Percentiles rank a stretch among this genome's conserved stretches.
Conservation (phyloP, 1,139 yeast species). For the Geotrichum klebahnii region DNA sequence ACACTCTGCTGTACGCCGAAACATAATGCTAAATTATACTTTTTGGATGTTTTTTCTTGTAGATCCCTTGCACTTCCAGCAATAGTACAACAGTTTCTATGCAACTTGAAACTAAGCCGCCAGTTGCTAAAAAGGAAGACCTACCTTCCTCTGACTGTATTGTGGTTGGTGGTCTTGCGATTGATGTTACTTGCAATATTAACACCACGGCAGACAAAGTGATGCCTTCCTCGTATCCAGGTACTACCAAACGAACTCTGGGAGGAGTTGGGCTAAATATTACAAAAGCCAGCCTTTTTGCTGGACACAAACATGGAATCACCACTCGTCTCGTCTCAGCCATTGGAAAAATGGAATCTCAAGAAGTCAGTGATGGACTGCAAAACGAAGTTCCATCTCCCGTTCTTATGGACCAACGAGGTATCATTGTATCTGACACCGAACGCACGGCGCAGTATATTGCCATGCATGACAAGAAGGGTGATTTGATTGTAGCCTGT, state of each 20-base stretch:
- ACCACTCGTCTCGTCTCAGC: conserved; percentile 52
- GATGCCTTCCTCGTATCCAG: conserved; percentile 71
- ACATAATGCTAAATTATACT: conserved; percentile 7
- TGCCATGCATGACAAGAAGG: conserved; percentile 59
- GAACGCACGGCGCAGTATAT: conserved; percentile 64
- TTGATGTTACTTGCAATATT: conserved; percentile 56
- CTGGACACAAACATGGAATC: conserved; percentile 26
- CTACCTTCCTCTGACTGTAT: conserved; percentile 30
- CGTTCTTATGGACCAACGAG: conserved; percentile 42
- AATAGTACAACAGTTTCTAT: not conserved
- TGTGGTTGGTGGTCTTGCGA: conserved; percentile 72
- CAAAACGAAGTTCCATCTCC: conserved; percentile 32
- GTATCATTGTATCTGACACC: conserved; percentile 39
- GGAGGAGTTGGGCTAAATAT: conserved; percentile 89
- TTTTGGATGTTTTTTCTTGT: conserved; percentile 3
- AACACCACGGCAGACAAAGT: conserved; percentile 29
- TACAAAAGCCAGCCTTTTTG: conserved; percentile 49
- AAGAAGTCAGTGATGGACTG: conserved; percentile 44
- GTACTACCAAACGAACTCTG: conserved; percentile 50
- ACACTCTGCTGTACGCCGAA: not conserved
- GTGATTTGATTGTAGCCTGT: conserved; percentile 68
- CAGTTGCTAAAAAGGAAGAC: not conserved
- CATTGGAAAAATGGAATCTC: conserved; percentile 58
- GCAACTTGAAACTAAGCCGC: not conserved
- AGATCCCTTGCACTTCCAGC: not conserved